Conservation (phyloP, 805 yeast species). For the Wickerhamiella hasegawae region DNA sequence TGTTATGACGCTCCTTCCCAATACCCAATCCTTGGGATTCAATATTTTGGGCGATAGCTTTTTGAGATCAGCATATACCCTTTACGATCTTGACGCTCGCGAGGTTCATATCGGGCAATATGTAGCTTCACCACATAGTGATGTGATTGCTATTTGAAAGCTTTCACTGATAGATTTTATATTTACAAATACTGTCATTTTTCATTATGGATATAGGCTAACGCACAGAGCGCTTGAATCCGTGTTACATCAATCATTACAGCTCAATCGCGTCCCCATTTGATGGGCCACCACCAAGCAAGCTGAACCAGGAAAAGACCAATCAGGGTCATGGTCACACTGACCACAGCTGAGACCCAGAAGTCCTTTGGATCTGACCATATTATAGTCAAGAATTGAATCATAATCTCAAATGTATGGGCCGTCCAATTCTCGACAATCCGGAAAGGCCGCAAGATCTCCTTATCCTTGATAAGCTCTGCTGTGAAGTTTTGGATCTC, state of each 20-base stretch:
- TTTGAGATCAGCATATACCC: conserved; percentile 39
- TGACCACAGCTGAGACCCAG: neutral
- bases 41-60: conserved; percentile 41
- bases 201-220: too few species aligned
- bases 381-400: conserved; percentile 1
- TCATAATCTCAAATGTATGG: neutral
- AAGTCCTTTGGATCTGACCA: conserved; percentile 2
- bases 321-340: neutral
- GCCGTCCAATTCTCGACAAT: neutral
- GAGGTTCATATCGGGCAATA: conserved; percentile 33
- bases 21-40: conserved; percentile 17
- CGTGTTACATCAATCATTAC: too few species aligned
- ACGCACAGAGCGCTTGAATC: too few species aligned
- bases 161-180: too few species aligned
- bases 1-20: conserved; percentile 18
- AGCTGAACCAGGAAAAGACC: conserved; percentile 1
- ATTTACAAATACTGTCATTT: too few species aligned
- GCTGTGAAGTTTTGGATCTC: conserved; percentile 1
- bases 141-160: too few species aligned
- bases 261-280: neutral
- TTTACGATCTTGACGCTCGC: conserved; percentile 37
- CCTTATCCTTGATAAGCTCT: conserved; percentile 3
- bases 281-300: neutral
- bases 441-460: conserved; percentile 1
- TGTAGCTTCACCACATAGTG: too few species aligned